Conservation (phyloP, 306 rosid species). For the Glycine tomentella region DNA sequence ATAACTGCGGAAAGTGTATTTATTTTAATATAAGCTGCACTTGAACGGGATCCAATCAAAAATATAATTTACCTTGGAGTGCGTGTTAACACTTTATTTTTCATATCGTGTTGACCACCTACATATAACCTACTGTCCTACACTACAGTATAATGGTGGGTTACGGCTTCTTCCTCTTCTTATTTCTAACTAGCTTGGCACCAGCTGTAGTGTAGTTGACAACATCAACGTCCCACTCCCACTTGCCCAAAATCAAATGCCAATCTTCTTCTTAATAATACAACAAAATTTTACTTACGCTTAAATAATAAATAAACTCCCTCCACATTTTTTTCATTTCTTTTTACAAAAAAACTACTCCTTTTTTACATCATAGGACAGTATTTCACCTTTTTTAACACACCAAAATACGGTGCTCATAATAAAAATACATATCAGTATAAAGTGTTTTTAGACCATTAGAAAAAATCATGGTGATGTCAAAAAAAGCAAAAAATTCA, state of each 20-base stretch:
- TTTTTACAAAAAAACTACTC: too few relatives aligned
- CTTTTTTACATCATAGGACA: too few relatives aligned
- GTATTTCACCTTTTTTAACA: too few relatives aligned
- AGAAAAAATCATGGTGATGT: too few relatives aligned
- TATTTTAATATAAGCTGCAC: not conserved
- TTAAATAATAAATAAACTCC: too few relatives aligned
- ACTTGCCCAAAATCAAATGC: slow-evolving; percentile 24
- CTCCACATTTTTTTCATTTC: too few relatives aligned
- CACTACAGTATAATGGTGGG: not conserved
- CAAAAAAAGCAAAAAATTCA: too few relatives aligned
- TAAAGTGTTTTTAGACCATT: too few relatives aligned
- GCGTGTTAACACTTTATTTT: not conserved
- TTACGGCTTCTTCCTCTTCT: not conserved
- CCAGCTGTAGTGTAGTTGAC: slow-evolving; percentile 56
- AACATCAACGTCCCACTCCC: too few relatives aligned
- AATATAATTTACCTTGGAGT: not conserved
- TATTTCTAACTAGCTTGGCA: not conserved
- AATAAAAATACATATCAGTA: too few relatives aligned
- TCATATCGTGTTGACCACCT: not conserved
- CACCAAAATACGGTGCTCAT: too few relatives aligned
- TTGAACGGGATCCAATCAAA: not conserved
- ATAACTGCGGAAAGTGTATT: not conserved
- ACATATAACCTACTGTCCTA: not conserved
- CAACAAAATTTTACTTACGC: too few relatives aligned
- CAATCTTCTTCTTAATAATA: not conserved